Evolutionary conservation across 2,329 filamentous ascomycete genomes (phyloP).

Genomic region (Scytalidium sp.): DNA sequence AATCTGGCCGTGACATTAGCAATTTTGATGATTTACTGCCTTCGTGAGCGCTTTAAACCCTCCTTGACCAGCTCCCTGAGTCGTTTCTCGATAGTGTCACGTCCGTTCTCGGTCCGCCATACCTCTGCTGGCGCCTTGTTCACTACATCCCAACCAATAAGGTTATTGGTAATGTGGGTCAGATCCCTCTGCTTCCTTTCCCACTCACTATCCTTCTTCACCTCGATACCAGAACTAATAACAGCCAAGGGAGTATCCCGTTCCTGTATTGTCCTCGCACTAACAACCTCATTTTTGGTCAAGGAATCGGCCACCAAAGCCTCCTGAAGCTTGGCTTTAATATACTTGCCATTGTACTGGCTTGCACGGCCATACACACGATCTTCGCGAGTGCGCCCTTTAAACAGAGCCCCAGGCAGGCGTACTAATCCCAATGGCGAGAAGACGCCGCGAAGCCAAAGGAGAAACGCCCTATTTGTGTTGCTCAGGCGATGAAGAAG

Average conservation of each 20-base stretch:
- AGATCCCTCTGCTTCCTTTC: constrained; percentile 81
- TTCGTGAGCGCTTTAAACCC: too few species aligned
- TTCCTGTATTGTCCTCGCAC: constrained; percentile 75
- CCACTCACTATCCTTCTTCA: constrained; percentile 69
- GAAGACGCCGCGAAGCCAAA: constrained; percentile 84
- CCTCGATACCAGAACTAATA: constrained; percentile 75
- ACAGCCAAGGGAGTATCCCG: constrained; percentile 73
- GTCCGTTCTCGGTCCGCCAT: constrained; percentile 73
- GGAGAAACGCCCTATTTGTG: constrained; percentile 71
- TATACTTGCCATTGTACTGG: constrained; percentile 76
- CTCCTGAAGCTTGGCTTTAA: constrained; percentile 92
- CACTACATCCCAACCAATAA: constrained; percentile 84
- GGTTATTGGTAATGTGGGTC: constrained; percentile 73
- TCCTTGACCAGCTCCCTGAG: constrained; percentile 66
- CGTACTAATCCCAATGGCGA: constrained; percentile 85
- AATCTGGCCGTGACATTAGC: too few species aligned
- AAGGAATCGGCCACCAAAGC: constrained; percentile 83
- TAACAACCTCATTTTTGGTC: constrained; percentile 76
- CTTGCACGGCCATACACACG: constrained; percentile 79
- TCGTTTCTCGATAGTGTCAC: constrained; percentile 74
- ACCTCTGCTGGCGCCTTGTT: constrained; percentile 81
- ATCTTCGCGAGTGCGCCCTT: constrained; percentile 75
- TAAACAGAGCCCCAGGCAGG: constrained; percentile 76
- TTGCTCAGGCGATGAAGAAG: constrained; percentile 66
- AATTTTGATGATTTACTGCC: too few species aligned